Evolutionary conservation across 2,329 filamentous ascomycete species (phyloP).

Genomic region (Lasiodiplodia theobromae): DNA sequence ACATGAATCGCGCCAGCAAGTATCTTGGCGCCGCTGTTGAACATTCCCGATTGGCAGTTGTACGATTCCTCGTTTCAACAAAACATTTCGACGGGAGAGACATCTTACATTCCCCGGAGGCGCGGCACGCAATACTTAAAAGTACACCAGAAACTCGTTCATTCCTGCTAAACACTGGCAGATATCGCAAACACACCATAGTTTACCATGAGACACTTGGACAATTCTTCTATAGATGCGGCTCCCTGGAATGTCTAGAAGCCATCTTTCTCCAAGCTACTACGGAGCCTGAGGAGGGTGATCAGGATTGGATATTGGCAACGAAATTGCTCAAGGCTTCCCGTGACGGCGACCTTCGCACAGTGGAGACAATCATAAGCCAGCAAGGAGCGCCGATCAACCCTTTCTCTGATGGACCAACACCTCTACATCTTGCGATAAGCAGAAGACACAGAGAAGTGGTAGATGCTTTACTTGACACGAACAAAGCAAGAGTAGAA

Average conservation of each 20-base stretch:
- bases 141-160: no score
- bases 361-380: background rate
- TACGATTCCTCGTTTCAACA: no score
- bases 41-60: no score
- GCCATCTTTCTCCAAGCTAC: background rate
- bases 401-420: background rate
- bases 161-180: no score
- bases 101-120: no score
- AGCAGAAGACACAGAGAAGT: background rate
- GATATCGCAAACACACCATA: background rate
- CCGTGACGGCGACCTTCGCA: background rate
- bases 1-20: no score
- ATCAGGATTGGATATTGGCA: background rate
- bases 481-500: rapidly evolving
- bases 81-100: no score
- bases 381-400: background rate
- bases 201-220: background rate
- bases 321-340: background rate
- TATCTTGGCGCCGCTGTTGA: no score
- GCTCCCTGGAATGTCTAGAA: background rate
- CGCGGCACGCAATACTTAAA: no score
- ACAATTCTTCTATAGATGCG: rapidly evolving
- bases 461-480: background rate
- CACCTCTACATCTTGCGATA: background rate
- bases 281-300: background rate